Evolutionary conservation across 2,329 filamentous ascomycete genomes (phyloP), one percentile per base, ranked within the genome.

Genomic region (Dactylonectria macrodidyma): DNA sequence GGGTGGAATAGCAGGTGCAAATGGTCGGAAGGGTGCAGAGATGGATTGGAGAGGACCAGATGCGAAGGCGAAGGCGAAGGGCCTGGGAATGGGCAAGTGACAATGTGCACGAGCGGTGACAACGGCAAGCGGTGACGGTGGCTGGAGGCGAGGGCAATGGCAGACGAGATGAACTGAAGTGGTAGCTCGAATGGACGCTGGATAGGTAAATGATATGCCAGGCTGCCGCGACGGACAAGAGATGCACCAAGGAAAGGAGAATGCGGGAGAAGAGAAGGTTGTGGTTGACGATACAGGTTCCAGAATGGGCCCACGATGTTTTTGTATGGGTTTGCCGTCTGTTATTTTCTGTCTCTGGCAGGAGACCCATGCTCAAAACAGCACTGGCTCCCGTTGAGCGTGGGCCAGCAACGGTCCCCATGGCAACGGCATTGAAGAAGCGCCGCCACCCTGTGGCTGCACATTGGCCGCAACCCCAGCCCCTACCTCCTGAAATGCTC

Each of bases 291-390:
- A 70, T 66, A 68, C 62, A 55, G 62, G 65, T 64, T 65, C 66
- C 57, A 58, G 69, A 70, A 67, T 71, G 71, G 72, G 72, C 67
- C 71, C 71, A 73, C 70, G 76, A 76, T 78, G 78, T 76, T 79
- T 77, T 79, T 78, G 76, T 79, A 79, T 68, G 70, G 68, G 66
- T 55, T 68, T 68, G 62, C 69, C 44, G 67, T 65, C 63, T 77
- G 73, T 77, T 77, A 70, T 77, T 76, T 69, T 69, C 62, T 54
- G 66, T 65, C 66, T 52, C 66, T 50, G 34, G 54, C 60, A 60
- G 67, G 67, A 67, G 59, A 69, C 61, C 69, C 72, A 64, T 67
- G 65, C 73, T 70, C 73, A 73, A 73, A 76, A 76, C 73, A 76
- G 72, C 58, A 65, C 41, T 63, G 26, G 62, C 64, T 68, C 69